Evolutionary conservation across 768 basidiomycete species (phyloP).

Genomic region (Pulveroboletus sp.): DNA sequence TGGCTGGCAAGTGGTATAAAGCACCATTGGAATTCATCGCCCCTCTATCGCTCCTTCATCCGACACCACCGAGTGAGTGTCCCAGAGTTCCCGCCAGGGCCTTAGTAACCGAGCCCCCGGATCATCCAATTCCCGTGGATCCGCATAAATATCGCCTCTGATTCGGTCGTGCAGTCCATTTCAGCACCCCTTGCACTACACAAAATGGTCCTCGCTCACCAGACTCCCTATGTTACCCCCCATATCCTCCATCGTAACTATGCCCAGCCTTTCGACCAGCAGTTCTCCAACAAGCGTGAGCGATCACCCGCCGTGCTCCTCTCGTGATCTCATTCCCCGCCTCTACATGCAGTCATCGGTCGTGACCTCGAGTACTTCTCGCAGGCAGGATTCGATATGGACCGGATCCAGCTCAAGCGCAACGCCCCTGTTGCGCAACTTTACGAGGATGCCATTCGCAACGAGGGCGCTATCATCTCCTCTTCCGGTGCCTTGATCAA

Average conservation of each 20-base stretch:
- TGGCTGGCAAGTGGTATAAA: constrained; percentile 29
- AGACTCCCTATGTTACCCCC: constrained; percentile 83
- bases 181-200: not conserved
- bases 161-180: not conserved
- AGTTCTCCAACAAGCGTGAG: constrained; percentile 57
- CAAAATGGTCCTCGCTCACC: constrained; percentile 65
- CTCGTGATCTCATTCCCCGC: constrained; percentile 9
- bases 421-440: constrained; percentile 87
- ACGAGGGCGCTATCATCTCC: constrained; percentile 98
- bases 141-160: constrained; percentile 8
- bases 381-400: constrained; percentile 99
- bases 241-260: constrained; percentile 87
- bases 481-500: constrained; percentile 96
- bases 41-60: constrained; percentile 1
- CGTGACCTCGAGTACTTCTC: constrained; percentile 96
- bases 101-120: constrained; percentile 20
- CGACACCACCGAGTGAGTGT: constrained; percentile 20
- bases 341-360: constrained; percentile 64
- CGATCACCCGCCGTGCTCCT: constrained; percentile 8
- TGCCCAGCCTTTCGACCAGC: constrained; percentile 68
- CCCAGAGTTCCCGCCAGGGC: constrained; percentile 3
- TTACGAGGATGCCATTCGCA: constrained; percentile 97
- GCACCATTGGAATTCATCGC: constrained; percentile 2
- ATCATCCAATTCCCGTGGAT: constrained; percentile 26
- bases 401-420: constrained; percentile 92